These are phyloP conservation scores for Eremochloa ophiuroides DNA, from an alignment of 176 grass and related monocot species.

Conservation along the genomic window DNA sequence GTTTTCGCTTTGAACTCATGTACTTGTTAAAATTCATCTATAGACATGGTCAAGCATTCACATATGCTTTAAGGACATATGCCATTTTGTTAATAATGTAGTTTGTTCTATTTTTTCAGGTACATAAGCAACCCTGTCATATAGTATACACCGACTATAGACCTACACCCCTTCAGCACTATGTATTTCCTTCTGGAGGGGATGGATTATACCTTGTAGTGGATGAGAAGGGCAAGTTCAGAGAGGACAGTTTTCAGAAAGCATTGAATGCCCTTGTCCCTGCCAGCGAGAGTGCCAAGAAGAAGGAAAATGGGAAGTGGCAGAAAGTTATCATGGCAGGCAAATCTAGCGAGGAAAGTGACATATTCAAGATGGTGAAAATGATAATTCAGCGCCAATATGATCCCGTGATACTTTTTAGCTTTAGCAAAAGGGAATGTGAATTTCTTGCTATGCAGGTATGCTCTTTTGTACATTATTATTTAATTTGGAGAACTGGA, in stretches of 20 bases:
- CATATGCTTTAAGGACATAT: not conserved
- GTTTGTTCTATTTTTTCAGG: conserved; percentile 49
- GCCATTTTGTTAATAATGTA: not conserved
- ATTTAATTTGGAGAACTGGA: not conserved
- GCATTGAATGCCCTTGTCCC: conserved; percentile 87
- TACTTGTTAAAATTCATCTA: not conserved
- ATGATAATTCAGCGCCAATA: conserved; percentile 99
- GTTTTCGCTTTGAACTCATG: not conserved
- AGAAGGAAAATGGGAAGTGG: conserved; percentile 66
- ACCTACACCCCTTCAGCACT: conserved; percentile 94
- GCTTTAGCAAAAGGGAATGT: conserved; percentile 96
- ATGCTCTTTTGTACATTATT: not conserved
- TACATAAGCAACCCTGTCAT: conserved; percentile 97
- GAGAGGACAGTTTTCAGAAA: conserved; percentile 99
- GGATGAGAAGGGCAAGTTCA: conserved; percentile 94
- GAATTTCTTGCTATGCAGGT: conserved; percentile 99
- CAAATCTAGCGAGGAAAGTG: conserved; percentile 74
- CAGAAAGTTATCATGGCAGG: conserved; percentile 59
- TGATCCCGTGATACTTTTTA: conserved; percentile 94
- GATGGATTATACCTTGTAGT: conserved; percentile 91
- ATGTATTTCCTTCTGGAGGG: conserved; percentile 91
- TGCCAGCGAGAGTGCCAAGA: conserved; percentile 46
- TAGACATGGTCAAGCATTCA: not conserved
- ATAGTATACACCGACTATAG: conserved; percentile 97
- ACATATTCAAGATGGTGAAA: conserved; percentile 99